These are phyloP conservation scores for Ascochyta koolunga DNA, from an alignment of 2,329 filamentous ascomycete genomes.

Conservation along the genomic window DNA sequence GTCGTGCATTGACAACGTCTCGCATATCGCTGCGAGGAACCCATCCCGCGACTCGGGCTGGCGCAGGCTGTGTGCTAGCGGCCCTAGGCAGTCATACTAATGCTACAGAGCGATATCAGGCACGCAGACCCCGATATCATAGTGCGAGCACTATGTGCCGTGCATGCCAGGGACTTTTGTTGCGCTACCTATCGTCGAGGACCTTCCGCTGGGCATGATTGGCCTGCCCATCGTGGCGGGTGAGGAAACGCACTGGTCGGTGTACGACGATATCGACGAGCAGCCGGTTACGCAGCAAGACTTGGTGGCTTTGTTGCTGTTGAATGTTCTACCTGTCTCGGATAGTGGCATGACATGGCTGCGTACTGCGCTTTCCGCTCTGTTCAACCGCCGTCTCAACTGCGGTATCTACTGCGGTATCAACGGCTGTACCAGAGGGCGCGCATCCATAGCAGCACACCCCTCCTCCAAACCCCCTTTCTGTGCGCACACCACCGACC, in stretches of 20 bases:
- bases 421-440: neutral
- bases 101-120: conserved; percentile 9
- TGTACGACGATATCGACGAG: neutral
- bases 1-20: neutral
- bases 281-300: neutral
- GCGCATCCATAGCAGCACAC: too few relatives aligned
- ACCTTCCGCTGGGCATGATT: conserved; percentile 1
- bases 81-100: neutral
- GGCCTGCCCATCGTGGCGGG: neutral
- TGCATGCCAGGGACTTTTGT: conserved; percentile 11
- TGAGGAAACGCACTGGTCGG: neutral
- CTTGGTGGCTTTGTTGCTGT: conserved; percentile 1
- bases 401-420: too few relatives aligned
- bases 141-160: neutral
- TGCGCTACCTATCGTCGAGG: conserved; percentile 5
- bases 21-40: neutral
- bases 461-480: too few relatives aligned
- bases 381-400: too few relatives aligned
- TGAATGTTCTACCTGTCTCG: conserved; percentile 4
- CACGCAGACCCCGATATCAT: conserved; percentile 8
- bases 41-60: conserved; percentile 5
- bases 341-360: neutral
- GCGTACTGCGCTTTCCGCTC: neutral
- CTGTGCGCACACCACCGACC: too few relatives aligned
- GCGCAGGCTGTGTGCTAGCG: neutral